Evolutionary conservation across 306 rosid species (phyloP).

Genomic region (Glycine latifolia): DNA sequence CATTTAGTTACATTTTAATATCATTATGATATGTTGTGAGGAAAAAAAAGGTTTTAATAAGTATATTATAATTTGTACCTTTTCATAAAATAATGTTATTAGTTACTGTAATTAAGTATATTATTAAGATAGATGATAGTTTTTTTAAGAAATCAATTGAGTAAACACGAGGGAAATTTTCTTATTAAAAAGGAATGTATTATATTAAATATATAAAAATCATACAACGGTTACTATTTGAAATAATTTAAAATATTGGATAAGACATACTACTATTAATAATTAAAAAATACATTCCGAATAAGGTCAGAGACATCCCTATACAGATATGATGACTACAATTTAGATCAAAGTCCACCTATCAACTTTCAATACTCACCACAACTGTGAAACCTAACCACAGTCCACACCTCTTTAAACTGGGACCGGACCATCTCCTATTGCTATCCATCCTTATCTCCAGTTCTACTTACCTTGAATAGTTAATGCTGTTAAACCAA

Average conservation of each 20-base stretch:
- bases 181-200: not conserved
- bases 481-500: not conserved
- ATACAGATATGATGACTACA: too few relatives aligned
- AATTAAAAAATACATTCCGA: not conserved
- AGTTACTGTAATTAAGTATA: too few relatives aligned
- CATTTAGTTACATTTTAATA: too few relatives aligned
- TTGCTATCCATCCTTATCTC: not conserved
- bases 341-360: too few relatives aligned
- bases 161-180: too few relatives aligned
- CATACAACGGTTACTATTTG: not conserved
- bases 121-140: too few relatives aligned
- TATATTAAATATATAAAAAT: not conserved
- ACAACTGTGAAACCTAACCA: constrained; percentile 58
- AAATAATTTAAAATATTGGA: not conserved
- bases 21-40: too few relatives aligned
- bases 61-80: too few relatives aligned
- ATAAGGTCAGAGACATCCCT: not conserved
- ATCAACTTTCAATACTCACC: not conserved
- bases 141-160: not conserved
- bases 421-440: constrained; percentile 50
- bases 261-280: not conserved
- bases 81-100: too few relatives aligned
- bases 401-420: constrained; percentile 17
- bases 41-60: too few relatives aligned
- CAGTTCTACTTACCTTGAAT: not conserved